Conservation (phyloP, 345 rosid species). For the Rubroshorea leprosula region DNA sequence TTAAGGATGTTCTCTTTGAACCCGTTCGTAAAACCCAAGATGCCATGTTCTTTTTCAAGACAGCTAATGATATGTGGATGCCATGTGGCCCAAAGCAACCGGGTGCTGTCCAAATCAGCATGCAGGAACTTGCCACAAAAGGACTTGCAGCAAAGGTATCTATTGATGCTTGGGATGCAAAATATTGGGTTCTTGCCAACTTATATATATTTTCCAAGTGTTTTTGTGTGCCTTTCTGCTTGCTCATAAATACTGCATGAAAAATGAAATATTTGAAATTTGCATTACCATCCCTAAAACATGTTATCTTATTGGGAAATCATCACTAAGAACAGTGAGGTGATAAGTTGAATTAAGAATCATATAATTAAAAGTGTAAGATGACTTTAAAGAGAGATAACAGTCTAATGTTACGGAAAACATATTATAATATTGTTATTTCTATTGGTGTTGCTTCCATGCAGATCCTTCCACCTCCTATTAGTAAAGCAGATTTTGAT, state of each 20-base stretch:
- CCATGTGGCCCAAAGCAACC: constrained; percentile 76
- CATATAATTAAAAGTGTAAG: no score
- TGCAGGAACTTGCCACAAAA: constrained; percentile 65
- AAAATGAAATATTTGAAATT: not conserved
- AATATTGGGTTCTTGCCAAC: not conserved
- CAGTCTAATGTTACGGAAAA: not conserved
- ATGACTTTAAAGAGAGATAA: not conserved
- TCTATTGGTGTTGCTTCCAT: not conserved
- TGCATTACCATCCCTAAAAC: not conserved
- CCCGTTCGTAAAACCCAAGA: constrained; percentile 85
- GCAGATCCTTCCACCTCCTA: constrained; percentile 82
- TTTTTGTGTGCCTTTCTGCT: not conserved
- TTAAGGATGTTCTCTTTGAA: constrained; percentile 77
- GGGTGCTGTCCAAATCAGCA: constrained; percentile 54
- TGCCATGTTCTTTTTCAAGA: constrained; percentile 62
- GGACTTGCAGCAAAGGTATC: constrained; percentile 60
- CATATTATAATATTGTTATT: not conserved
- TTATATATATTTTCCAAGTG: not conserved
- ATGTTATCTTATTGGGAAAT: no score
- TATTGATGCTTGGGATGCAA: not conserved
- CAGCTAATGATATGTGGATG: constrained; percentile 54
- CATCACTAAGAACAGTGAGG: no score
- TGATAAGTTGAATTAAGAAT: no score
- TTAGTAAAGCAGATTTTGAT: constrained; percentile 60
- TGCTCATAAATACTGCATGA: not conserved